Percentiles rank a stretch among this genome's conserved stretches.
Evolutionary conservation across 768 basidiomycete genomes (phyloP).

Genomic region (Lactarius quietus): DNA sequence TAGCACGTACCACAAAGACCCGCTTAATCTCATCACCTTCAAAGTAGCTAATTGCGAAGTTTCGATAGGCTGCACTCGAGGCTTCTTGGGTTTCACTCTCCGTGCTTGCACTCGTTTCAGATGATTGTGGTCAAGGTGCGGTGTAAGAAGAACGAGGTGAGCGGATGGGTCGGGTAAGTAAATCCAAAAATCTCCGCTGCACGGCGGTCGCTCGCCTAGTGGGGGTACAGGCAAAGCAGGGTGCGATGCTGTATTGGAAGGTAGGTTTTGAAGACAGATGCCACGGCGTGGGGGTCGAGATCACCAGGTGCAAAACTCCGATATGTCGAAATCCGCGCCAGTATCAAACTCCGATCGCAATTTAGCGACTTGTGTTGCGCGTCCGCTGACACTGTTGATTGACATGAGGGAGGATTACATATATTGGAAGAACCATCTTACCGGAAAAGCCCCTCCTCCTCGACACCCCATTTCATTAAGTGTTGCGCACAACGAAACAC

Average conservation of each 20-base stretch:
- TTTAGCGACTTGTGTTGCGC: constrained; percentile 73
- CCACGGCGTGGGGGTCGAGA: constrained; percentile 91
- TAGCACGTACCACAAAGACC: constrained; percentile 66
- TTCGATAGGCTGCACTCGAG: constrained; percentile 14
- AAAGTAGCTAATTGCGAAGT: constrained; percentile 63
- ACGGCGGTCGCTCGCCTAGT: constrained; percentile 7
- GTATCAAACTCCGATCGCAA: constrained; percentile 80
- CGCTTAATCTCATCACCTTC: constrained; percentile 69
- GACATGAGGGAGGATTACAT: constrained; percentile 7
- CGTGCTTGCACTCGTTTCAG: constrained; percentile 8
- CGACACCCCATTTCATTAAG: constrained; percentile 74
- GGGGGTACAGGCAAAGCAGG: constrained; percentile 16
- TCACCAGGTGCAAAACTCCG: constrained; percentile 70
- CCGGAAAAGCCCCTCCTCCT: constrained; percentile 87
- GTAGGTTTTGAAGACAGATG: constrained; percentile 89
- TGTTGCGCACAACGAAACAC: constrained; percentile 83
- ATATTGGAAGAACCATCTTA: constrained; percentile 35
- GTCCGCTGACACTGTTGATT: constrained; percentile 66
- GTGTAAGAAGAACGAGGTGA: constrained; percentile 26
- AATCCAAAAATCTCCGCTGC: constrained; percentile 18
- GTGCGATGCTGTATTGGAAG: constrained; percentile 39
- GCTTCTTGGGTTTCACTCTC: constrained; percentile 14
- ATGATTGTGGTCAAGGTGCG: constrained; percentile 13
- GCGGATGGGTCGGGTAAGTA: constrained; percentile 21
- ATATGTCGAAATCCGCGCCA: constrained; percentile 84